Percentiles rank a stretch among this genome's conserved stretches.
phyloP scores from a whole-genome alignment of 2,329 filamentous ascomycete genomes.

The Fusarium continuum region DNA sequence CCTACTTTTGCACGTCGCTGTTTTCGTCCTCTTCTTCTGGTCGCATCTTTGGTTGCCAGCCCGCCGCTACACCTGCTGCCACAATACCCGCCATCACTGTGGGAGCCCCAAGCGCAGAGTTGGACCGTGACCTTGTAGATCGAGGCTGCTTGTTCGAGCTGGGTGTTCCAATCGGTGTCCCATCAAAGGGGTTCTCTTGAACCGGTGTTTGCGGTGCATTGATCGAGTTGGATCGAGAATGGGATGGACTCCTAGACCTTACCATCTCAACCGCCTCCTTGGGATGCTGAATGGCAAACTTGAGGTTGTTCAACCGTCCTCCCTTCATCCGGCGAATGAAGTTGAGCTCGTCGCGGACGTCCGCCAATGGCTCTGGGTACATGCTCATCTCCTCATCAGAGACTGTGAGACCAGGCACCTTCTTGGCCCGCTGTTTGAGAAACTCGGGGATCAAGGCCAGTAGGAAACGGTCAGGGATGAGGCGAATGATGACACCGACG shows the following conservation, averaged over 20 bases:
- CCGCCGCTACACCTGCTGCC: slow-evolving; percentile 77
- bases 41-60: slow-evolving; percentile 73
- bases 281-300: slow-evolving; percentile 80
- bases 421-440: slow-evolving; percentile 58
- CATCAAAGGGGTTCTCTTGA: slow-evolving; percentile 60
- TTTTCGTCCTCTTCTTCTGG: slow-evolving; percentile 40
- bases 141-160: slow-evolving; percentile 72
- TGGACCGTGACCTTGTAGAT: slow-evolving; percentile 71
- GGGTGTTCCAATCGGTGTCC: slow-evolving; percentile 61
- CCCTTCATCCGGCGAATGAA: slow-evolving; percentile 85
- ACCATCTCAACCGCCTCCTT: slow-evolving; percentile 71
- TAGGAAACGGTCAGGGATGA: slow-evolving; percentile 79
- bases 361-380: slow-evolving; percentile 77
- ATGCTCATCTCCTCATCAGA: slow-evolving; percentile 73
- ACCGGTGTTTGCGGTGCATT: slow-evolving; percentile 70
- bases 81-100: slow-evolving; percentile 87
- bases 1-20: slow-evolving; percentile 40
- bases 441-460: slow-evolving; percentile 62
- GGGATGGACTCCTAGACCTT: slow-evolving; percentile 69
- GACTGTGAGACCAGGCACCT: slow-evolving; percentile 66
- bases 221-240: slow-evolving; percentile 71
- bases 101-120: slow-evolving; percentile 77
- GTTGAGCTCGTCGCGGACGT: slow-evolving; percentile 81
- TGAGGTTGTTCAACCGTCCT: slow-evolving; percentile 82
- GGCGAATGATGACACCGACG: slow-evolving; percentile 80